These are phyloP conservation scores for Tetrahymena malaccensis DNA, from an alignment of 73 alveolate species.

Conservation along the genomic window DNA sequence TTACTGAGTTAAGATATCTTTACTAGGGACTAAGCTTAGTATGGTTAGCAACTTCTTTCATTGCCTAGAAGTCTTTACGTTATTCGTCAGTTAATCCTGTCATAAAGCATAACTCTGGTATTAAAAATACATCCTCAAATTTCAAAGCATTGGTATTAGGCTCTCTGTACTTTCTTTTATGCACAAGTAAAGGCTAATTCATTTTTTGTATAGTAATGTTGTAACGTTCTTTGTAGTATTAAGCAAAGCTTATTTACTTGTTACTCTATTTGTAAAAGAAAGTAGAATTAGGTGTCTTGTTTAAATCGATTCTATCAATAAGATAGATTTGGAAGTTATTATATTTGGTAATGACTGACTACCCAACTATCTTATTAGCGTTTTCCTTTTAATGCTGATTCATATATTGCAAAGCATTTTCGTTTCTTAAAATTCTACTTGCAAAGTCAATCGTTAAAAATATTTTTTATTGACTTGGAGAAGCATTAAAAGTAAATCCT, in stretches of 20 bases:
- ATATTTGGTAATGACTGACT: slow-evolving; percentile 59
- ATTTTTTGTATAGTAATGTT: too few relatives aligned
- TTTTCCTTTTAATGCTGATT: too few relatives aligned
- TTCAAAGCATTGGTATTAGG: not conserved
- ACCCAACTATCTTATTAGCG: slow-evolving; percentile 22
- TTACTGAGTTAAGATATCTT: not conserved
- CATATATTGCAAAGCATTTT: not conserved
- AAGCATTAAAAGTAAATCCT: not conserved
- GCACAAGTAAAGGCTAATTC: slow-evolving; percentile 32
- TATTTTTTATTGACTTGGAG: not conserved
- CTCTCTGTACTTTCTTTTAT: slow-evolving; percentile 38
- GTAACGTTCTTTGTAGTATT: slow-evolving; percentile 42
- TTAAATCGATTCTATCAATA: slow-evolving; percentile 62
- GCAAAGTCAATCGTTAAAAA: not conserved
- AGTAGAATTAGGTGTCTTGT: slow-evolving; percentile 59
- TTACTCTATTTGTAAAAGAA: slow-evolving; percentile 10
- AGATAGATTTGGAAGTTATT: slow-evolving; percentile 63
- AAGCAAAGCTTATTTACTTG: slow-evolving; percentile 54
- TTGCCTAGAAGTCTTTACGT: slow-evolving; percentile 62
- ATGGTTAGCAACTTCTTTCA: slow-evolving; percentile 64
- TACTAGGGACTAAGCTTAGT: slow-evolving; percentile 60
- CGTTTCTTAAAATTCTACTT: slow-evolving; percentile 9
- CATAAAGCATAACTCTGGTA: slow-evolving; percentile 82
- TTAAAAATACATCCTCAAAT: slow-evolving; percentile 51
- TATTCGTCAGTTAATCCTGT: slow-evolving; percentile 87